Percentiles rank a stretch among this genome's conserved stretches.
Evolutionary conservation across 2,329 filamentous ascomycete genomes (phyloP).

Genomic region (Calonectria henricotiae): DNA sequence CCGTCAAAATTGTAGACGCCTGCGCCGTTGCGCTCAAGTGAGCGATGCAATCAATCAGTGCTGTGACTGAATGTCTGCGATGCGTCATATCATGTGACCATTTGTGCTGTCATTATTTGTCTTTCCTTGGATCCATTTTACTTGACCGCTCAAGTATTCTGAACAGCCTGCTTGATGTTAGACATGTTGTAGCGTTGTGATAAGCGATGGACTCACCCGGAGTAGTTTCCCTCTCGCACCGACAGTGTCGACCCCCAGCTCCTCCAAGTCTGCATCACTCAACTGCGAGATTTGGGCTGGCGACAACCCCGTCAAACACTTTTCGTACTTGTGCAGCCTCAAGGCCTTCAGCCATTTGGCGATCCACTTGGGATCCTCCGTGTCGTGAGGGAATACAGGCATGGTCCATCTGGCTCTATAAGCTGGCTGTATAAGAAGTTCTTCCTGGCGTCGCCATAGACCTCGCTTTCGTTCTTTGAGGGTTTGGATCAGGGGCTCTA

Average conservation of each 20-base stretch:
- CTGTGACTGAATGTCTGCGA: conserved; percentile 2
- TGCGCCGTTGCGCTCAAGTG: conserved; percentile 28
- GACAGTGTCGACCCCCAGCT: conserved; percentile 50
- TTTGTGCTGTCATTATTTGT: conserved; percentile 32
- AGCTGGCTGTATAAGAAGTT: conserved; percentile 48
- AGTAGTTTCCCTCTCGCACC: conserved; percentile 51
- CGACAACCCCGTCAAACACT: conserved; percentile 46
- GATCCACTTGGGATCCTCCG: conserved; percentile 49
- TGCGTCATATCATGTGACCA: conserved; percentile 14
- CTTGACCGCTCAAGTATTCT: conserved; percentile 36
- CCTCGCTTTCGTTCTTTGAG: conserved; percentile 51
- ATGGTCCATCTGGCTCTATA: conserved; percentile 49
- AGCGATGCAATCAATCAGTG: conserved; percentile 25
- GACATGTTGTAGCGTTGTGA: background rate
- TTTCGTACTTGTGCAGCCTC: conserved; percentile 51
- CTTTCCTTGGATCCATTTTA: background rate
- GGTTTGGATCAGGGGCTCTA: conserved; percentile 50
- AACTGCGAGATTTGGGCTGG: conserved; percentile 45
- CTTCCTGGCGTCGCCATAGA: conserved; percentile 49
- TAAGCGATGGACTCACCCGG: conserved; percentile 41
- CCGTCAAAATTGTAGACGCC: conserved; percentile 17
- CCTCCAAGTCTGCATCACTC: conserved; percentile 45
- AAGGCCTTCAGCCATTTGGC: conserved; percentile 51
- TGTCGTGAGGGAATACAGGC: conserved; percentile 47
- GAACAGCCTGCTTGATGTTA: conserved; percentile 46